Percentiles rank a stretch among this genome's conserved stretches.
Conservation (phyloP, 257 asterid species). For the Nicotiana otophora region DNA sequence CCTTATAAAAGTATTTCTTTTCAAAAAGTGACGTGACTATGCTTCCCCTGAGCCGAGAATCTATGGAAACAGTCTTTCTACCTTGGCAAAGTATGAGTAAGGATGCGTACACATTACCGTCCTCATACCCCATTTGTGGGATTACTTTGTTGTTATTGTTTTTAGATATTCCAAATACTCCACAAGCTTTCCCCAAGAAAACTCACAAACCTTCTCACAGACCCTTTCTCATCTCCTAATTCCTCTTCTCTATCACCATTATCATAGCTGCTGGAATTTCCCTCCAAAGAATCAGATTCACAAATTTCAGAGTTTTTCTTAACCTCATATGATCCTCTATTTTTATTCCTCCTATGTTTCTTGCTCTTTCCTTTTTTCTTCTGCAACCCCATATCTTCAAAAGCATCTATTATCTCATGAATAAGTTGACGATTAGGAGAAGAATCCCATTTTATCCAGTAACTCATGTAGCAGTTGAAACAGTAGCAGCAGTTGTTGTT, state of each 20-base stretch:
- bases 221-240: conserved; percentile 9
- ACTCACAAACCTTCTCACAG: conserved; percentile 30
- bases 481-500: conserved; percentile 28
- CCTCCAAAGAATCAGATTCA: neutral
- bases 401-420: conserved; percentile 40
- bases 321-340: neutral
- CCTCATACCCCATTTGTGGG: no score
- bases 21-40: no score
- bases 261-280: neutral
- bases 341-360: conserved; percentile 25
- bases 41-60: no score
- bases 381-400: conserved; percentile 22
- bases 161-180: conserved; percentile 20
- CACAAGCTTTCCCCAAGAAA: conserved; percentile 35
- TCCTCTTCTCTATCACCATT: neutral
- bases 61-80: no score
- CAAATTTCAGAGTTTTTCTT: conserved; percentile 7
- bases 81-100: no score
- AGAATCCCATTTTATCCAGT: conserved; percentile 40
- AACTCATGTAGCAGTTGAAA: conserved; percentile 36
- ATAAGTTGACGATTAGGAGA: conserved; percentile 42
- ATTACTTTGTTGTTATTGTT: no score
- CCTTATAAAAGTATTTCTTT: neutral
- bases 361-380: conserved; percentile 23
- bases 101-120: no score